A percentile compares a stretch with the other conserved stretches of the same genome.
These are phyloP conservation scores for Ormosia emarginata DNA, from an alignment of 306 rosid species.

Conservation along the genomic window DNA sequence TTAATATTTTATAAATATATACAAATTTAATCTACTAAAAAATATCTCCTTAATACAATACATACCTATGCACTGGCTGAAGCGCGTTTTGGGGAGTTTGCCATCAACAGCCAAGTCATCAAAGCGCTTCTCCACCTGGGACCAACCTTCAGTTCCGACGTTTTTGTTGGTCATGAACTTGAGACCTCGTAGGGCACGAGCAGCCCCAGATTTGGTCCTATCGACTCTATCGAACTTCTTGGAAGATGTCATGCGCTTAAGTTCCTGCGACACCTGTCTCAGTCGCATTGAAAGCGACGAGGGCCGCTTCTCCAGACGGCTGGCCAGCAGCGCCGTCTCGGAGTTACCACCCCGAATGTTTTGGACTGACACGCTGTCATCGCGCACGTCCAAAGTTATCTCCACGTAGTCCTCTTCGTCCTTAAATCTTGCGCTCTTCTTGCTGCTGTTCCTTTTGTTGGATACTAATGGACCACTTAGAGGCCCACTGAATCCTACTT, in stretches of 20 bases:
- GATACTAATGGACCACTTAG: constrained; percentile 57
- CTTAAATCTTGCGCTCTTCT: constrained; percentile 52
- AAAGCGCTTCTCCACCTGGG: constrained; percentile 59
- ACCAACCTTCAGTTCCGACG: constrained; percentile 73
- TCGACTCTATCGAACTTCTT: constrained; percentile 52
- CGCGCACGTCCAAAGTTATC: constrained; percentile 70
- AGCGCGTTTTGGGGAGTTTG: constrained; percentile 57
- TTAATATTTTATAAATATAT: too few species aligned
- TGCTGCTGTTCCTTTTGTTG: constrained; percentile 41
- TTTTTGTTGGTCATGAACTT: constrained; percentile 69
- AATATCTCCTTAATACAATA: too few species aligned
- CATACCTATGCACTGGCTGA: constrained; percentile 80
- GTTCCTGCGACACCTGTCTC: constrained; percentile 75
- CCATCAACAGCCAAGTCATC: constrained; percentile 50
- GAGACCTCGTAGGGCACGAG: constrained; percentile 72
- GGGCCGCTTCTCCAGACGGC: constrained; percentile 52
- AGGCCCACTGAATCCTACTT: constrained; percentile 67
- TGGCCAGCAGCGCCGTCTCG: constrained; percentile 58
- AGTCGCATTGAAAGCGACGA: constrained; percentile 47
- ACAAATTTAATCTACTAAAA: too few species aligned
- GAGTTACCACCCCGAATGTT: constrained; percentile 69
- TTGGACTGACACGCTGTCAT: constrained; percentile 65
- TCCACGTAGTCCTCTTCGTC: constrained; percentile 68
- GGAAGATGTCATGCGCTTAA: constrained; percentile 72
- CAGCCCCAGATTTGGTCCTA: constrained; percentile 68